Base-by-base conservation (phyloP, 768 basidiomycete genomes). In the Russula earlei region DNA sequence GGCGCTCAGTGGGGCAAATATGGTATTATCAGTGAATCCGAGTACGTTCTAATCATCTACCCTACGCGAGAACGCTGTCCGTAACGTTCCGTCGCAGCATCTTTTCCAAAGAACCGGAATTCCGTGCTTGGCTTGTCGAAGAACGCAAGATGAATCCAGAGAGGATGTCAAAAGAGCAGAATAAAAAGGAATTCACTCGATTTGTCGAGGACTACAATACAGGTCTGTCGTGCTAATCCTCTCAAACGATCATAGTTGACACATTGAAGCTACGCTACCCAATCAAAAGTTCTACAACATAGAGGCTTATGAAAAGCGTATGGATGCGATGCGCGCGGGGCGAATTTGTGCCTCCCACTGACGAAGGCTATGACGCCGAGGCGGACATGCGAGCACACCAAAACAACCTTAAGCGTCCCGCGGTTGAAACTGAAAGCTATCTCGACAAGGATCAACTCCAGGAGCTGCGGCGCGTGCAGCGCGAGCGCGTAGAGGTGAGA, bases 211-310 rank as follows among this genome's bases (percentile, higher is more conserved):
- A 91, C 66, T 91, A 76, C 65, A 89, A 91, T 64, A 90, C 87
- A 29, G 85, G 88, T 84, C 58, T 29, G 74, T 33, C 49, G 19
- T 34, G 27, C 27, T 40, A 50, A n/a, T n/a, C n/a, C n/a, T 29
- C 15, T 46, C 37, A 41, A 37, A 45, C 33, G 9, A 50, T 19
- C 54, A 37, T 8, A 24, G 46, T 42, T 58, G 54, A 22, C 46
- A 41, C 25, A 38, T 37, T 22, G 12, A 56, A 92, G 92, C 91
- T 14, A 96, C 93, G 3, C 76, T 96, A 3, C 90, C 93, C 10
- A 87, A 95, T 64, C 91, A 94, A 68, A 96, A 96, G 68, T 96
- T 93, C 69, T 95, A 95, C 69, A 81, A 93, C 65, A 91, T 94
- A 79, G 83, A 82, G 52, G 77, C 80, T 5, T 92, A 91, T 67